These are phyloP conservation scores for Elsinoe fawcettii DNA, from an alignment of 2,329 filamentous ascomycete genomes.

Conservation along the genomic window DNA sequence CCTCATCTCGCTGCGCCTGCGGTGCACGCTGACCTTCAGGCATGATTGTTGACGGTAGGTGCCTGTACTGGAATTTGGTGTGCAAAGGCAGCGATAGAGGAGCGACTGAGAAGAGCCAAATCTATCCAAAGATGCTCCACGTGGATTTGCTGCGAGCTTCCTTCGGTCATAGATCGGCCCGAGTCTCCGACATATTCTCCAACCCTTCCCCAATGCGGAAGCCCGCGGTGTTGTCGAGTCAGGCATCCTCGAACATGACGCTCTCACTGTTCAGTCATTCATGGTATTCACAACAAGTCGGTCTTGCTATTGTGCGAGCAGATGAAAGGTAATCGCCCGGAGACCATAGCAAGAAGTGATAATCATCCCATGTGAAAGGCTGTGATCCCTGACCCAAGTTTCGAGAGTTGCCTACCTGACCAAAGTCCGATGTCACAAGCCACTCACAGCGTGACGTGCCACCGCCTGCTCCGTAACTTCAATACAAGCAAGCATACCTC, in stretches of 20 bases:
- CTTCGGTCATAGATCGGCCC: not conserved
- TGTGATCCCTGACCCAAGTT: not conserved
- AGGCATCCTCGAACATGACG: not conserved
- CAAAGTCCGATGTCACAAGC: constrained; percentile 9
- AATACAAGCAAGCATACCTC: constrained; percentile 2
- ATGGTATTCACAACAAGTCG: not conserved
- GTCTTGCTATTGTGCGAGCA: not conserved
- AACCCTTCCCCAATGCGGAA: not conserved
- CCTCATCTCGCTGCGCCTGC: constrained; percentile 6
- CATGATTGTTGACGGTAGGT: constrained; percentile 8
- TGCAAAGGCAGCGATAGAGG: not conserved
- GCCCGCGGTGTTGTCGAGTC: not conserved
- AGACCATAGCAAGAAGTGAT: not conserved
- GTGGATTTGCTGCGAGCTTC: not conserved
- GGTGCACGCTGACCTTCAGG: constrained; percentile 16
- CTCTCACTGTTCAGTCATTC: not conserved
- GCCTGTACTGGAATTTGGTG: not conserved
- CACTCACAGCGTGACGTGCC: constrained; percentile 14
- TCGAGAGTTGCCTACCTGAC: constrained; percentile 8
- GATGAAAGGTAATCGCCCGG: not conserved
- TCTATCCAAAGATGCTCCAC: no score
- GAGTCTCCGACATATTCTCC: not conserved
- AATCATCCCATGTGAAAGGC: not conserved
- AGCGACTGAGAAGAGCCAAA: no score
- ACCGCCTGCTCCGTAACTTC: constrained; percentile 1